These are phyloP conservation scores for Hanseniaspora nectarophila DNA, from an alignment of 805 yeast genomes.

Conservation along the genomic window DNA sequence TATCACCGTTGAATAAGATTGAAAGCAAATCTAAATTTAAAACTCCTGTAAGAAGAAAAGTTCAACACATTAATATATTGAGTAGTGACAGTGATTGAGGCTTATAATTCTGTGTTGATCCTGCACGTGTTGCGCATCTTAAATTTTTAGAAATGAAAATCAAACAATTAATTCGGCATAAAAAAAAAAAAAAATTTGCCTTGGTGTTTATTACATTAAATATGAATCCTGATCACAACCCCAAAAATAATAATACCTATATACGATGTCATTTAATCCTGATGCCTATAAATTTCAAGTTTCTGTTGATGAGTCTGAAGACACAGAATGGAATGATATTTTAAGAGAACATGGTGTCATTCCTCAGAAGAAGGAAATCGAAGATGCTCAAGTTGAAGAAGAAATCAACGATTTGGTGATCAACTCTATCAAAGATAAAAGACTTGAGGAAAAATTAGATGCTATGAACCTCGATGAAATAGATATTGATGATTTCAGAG, in stretches of 20 bases:
- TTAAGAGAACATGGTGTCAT: slow-evolving; percentile 80
- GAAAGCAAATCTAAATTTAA: background rate
- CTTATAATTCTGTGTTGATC: no score
- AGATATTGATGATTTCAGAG: slow-evolving; percentile 74
- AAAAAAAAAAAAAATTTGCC: background rate
- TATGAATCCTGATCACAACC: no score
- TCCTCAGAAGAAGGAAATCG: slow-evolving; percentile 83
- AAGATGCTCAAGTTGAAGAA: slow-evolving; percentile 74
- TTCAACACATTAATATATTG: background rate
- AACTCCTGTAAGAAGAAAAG: slow-evolving; percentile 1
- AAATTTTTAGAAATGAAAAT: no score
- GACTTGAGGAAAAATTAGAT: slow-evolving; percentile 38
- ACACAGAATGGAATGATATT: slow-evolving; percentile 98
- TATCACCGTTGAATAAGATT: background rate
- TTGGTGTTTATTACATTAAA: no score
- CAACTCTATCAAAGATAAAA: slow-evolving; percentile 61
- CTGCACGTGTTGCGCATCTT: no score
- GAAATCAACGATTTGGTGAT: slow-evolving; percentile 73
- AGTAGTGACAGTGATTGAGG: slow-evolving; percentile 8
- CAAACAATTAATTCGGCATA: no score
- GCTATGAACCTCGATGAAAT: slow-evolving; percentile 85
- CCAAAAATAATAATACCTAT: background rate
- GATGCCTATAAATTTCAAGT: slow-evolving; percentile 57
- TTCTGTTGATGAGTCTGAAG: slow-evolving; percentile 89
- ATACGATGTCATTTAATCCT: slow-evolving; percentile 20